Conservation (phyloP, 345 rosid species). For the Hypericum perforatum region DNA sequence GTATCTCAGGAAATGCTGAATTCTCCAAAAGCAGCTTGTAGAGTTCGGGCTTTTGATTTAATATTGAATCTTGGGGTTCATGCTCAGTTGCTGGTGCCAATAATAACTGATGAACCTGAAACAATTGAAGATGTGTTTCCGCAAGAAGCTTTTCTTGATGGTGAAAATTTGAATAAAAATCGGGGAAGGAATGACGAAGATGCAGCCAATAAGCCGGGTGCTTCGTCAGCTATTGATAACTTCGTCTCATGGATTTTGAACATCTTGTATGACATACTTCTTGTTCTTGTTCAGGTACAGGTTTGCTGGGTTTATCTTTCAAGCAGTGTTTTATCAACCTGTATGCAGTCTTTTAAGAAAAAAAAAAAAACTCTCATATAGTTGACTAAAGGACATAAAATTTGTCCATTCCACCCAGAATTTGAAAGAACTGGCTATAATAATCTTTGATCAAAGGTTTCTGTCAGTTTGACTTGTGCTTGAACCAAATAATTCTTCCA, state of each 20-base stretch:
- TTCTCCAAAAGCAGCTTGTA: slow-evolving; percentile 67
- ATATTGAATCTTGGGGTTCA: slow-evolving; percentile 96
- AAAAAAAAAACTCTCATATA: too few species aligned
- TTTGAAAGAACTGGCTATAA: too few species aligned
- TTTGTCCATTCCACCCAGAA: too few species aligned
- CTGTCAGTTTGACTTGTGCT: too few species aligned
- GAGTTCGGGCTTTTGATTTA: slow-evolving; percentile 90
- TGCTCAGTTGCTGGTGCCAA: slow-evolving; percentile 87
- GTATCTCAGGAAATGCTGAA: slow-evolving; percentile 79
- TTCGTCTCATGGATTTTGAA: slow-evolving; percentile 91
- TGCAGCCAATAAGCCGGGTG: slow-evolving; percentile 37
- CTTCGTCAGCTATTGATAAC: slow-evolving; percentile 56
- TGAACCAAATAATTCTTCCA: too few species aligned
- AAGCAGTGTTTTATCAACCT: too few species aligned
- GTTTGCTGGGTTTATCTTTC: not conserved
- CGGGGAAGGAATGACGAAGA: slow-evolving; percentile 43
- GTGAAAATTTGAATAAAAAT: slow-evolving; percentile 40
- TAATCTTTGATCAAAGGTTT: too few species aligned
- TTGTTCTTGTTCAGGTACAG: slow-evolving; percentile 89
- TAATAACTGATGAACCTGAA: slow-evolving; percentile 51
- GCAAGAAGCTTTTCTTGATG: slow-evolving; percentile 58
- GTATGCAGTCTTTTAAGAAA: too few species aligned
- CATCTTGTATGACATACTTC: slow-evolving; percentile 81
- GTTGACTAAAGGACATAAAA: too few species aligned
- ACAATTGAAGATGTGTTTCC: slow-evolving; percentile 73